Evolutionary conservation across 2,329 filamentous ascomycete genomes (phyloP), one percentile per base, ranked within the genome.

Genomic region (Penicillium sp.): DNA sequence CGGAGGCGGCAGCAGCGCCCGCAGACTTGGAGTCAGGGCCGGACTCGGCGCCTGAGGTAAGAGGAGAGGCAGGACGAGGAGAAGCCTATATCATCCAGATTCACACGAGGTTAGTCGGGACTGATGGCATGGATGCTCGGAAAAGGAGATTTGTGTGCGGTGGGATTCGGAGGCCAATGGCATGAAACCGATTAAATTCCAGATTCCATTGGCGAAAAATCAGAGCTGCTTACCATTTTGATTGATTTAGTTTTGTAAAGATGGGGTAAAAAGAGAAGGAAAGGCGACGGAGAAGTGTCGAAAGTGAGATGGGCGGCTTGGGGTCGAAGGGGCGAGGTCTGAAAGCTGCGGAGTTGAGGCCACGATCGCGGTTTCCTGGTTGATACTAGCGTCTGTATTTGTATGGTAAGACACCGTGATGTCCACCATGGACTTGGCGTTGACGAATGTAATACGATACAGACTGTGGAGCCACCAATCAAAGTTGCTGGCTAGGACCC

Each of bases 1-100:
- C 88, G 59, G 81, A 77, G 59, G 78, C 77, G 58, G 79, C 76
- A 51, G 76, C 73, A 34, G 75, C 64, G 46, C 63, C 66, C 51
- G 62, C 52, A 35, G 66, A 64, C 60, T 71, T 71, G 55, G 73
- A 63, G 51, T 73, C 70, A 38, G 70, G 62, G 47, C 70, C 72
- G 37, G 71, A 74, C 53, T 74, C 69, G 43, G 70, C 68, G 47
- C 69, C 67, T 48, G 70, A 72, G 60, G 69, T 70, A 60, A 71
- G 62, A 59, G 68, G 70, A 54, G 70, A 73, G 43, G 70, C 62
- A 51, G 70, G 66, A 60, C 67, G 68, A 38, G 66, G 64, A 47
- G 68, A 69, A 46, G 68, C 64, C 68, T 71, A 9, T 32, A 11
- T n/a, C 3, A 29, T 47, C 6, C 42, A 43, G 25, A 42, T 35